These are phyloP conservation scores for Calonectria crousiana DNA, from an alignment of 2,329 filamentous ascomycete genomes.

Conservation along the genomic window DNA sequence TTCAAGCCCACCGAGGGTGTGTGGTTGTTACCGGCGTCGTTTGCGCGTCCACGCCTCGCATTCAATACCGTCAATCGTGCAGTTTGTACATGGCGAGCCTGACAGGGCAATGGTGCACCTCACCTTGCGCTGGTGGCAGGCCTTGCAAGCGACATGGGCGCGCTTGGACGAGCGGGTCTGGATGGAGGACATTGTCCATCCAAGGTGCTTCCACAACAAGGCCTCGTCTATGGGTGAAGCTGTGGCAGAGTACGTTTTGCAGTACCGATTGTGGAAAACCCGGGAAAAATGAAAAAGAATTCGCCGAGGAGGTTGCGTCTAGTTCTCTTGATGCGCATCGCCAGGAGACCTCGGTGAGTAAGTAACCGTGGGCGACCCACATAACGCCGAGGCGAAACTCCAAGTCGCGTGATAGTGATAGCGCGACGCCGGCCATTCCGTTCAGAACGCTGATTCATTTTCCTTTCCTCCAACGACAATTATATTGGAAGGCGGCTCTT, in stretches of 20 bases:
- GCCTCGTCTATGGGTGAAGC: too few relatives aligned
- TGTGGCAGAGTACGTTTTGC: too few relatives aligned
- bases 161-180: slow-evolving; percentile 12
- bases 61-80: slow-evolving; percentile 31
- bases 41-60: slow-evolving; percentile 33
- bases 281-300: neutral
- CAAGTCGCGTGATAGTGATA: neutral
- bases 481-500: neutral
- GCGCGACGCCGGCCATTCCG: neutral
- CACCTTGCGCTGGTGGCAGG: slow-evolving; percentile 40
- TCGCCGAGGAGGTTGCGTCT: neutral
- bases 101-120: slow-evolving; percentile 38
- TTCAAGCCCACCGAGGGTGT: neutral
- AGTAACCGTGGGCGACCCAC: neutral
- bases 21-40: slow-evolving; percentile 8
- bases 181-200: neutral
- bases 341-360: neutral
- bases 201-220: neutral
- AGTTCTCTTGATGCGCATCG: neutral
- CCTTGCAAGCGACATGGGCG: slow-evolving; percentile 33
- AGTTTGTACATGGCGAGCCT: slow-evolving; percentile 40
- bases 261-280: neutral
- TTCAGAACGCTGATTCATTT: neutral
- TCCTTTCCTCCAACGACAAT: neutral
- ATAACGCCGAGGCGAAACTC: neutral